Conservation (phyloP, 2,329 filamentous ascomycete genomes). For the Pseudogymnoascus sp. region DNA sequence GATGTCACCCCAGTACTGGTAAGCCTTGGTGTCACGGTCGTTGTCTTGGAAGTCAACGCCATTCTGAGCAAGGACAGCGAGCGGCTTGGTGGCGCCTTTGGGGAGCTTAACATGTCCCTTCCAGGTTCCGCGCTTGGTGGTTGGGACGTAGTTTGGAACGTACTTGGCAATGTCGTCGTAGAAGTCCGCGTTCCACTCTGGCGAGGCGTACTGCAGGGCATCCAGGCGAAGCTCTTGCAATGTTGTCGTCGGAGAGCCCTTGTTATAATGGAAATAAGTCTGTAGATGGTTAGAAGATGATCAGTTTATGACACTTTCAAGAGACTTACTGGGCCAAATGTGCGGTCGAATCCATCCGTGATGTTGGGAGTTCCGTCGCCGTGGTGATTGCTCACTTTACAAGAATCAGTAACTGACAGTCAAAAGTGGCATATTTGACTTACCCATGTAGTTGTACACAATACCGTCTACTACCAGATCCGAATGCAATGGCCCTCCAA, state of each 20-base stretch:
- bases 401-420: conserved; percentile 16
- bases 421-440: conserved; percentile 7
- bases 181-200: conserved; percentile 50
- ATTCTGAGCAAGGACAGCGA: conserved; percentile 48
- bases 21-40: conserved; percentile 43
- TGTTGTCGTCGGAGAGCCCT: conserved; percentile 38
- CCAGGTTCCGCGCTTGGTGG: conserved; percentile 42
- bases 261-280: conserved; percentile 57
- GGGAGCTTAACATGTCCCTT: conserved; percentile 46
- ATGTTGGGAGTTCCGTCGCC: conserved; percentile 57
- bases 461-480: conserved; percentile 58
- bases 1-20: conserved; percentile 56
- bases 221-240: conserved; percentile 45
- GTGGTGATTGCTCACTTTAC: conserved; percentile 50
- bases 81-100: conserved; percentile 39
- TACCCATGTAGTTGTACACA: conserved; percentile 53
- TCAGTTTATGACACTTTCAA: neutral
- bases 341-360: conserved; percentile 55
- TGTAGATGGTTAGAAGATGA: conserved; percentile 12
- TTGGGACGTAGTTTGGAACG: conserved; percentile 51
- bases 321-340: conserved; percentile 45
- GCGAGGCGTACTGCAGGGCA: conserved; percentile 43
- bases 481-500: conserved; percentile 53
- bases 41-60: conserved; percentile 53
- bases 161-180: conserved; percentile 55